Evolutionary conservation across 2,329 filamentous ascomycete genomes (phyloP).

Genomic region (Botrytis tulipae): DNA sequence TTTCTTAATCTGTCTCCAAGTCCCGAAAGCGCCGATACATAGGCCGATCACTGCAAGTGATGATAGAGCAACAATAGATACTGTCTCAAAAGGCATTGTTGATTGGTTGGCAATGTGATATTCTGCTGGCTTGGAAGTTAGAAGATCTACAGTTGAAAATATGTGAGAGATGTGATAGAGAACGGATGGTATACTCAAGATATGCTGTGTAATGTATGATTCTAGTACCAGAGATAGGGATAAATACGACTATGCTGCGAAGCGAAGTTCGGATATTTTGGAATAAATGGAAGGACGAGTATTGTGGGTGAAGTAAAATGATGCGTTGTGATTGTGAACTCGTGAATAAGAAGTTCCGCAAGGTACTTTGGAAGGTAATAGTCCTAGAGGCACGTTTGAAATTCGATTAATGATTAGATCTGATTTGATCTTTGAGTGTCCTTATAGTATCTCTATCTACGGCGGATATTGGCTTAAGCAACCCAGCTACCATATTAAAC

Average conservation of each 20-base stretch:
- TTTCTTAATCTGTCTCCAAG: neutral
- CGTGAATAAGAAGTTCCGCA: neutral
- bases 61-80: neutral
- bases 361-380: neutral
- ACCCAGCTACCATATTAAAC: neutral
- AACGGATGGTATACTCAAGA: neutral
- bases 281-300: neutral
- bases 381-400: neutral
- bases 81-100: neutral
- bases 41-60: neutral
- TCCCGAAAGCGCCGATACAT: neutral
- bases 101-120: neutral
- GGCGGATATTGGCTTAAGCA: neutral
- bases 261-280: neutral
- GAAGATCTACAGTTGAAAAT: neutral
- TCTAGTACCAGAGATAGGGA: neutral
- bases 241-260: neutral
- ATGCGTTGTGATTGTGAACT: neutral
- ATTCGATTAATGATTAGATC: neutral
- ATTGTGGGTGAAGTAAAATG: rapidly evolving
- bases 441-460: neutral
- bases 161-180: neutral
- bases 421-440: neutral
- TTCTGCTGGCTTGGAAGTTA: neutral
- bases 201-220: neutral